Conservation (phyloP, 495 filamentous ascomycete genomes). For the Pyrenula aspistea region DNA sequence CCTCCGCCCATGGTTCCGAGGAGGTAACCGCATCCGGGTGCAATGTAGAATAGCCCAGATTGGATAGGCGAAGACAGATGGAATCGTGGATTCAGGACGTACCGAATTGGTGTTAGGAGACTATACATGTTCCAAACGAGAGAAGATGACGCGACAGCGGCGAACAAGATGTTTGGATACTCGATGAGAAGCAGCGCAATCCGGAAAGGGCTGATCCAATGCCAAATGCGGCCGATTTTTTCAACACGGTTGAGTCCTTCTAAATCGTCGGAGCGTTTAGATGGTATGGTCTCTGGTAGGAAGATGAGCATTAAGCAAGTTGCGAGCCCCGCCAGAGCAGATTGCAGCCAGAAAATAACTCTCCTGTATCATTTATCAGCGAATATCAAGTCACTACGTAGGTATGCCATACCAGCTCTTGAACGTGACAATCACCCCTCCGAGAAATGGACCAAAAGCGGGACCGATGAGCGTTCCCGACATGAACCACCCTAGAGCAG, state of each 20-base stretch:
- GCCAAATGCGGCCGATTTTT: slow-evolving; percentile 40
- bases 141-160: slow-evolving; percentile 44
- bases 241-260: slow-evolving; percentile 29
- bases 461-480: slow-evolving; percentile 60
- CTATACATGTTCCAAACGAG: slow-evolving; percentile 67
- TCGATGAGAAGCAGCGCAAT: slow-evolving; percentile 40
- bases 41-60: slow-evolving; percentile 61
- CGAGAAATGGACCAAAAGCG: slow-evolving; percentile 55
- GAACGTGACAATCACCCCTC: slow-evolving; percentile 60
- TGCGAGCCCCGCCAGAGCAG: slow-evolving; percentile 45
- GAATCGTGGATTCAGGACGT: slow-evolving; percentile 63
- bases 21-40: slow-evolving; percentile 59
- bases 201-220: slow-evolving; percentile 49
- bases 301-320: slow-evolving; percentile 49
- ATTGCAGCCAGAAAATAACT: slow-evolving; percentile 62
- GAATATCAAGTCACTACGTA: no score
- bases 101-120: slow-evolving; percentile 61
- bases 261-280: slow-evolving; percentile 42
- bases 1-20: slow-evolving; percentile 60
- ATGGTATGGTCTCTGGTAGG: slow-evolving; percentile 58
- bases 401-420: slow-evolving; percentile 54
- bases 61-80: slow-evolving; percentile 52
- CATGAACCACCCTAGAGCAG: slow-evolving; percentile 58
- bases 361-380: no score
- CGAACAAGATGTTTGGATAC: slow-evolving; percentile 55